Conservation (phyloP, 2,329 filamentous ascomycete genomes). For the Colletotrichum lindemuthianum region DNA sequence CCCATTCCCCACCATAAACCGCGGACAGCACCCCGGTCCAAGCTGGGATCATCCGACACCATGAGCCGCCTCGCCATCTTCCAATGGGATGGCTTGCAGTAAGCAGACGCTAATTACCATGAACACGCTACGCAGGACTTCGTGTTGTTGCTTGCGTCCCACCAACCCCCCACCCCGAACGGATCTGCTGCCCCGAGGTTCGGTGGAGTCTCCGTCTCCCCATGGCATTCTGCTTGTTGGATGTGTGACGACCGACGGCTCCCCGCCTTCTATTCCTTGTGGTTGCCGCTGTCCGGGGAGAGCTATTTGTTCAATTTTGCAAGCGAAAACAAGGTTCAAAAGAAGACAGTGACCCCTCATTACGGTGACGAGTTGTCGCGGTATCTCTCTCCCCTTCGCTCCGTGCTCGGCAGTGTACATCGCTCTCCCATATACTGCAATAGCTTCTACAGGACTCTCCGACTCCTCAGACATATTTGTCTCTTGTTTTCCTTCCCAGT, state of each 20-base stretch:
- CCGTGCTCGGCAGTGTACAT: neutral
- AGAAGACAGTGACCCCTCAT: conserved; percentile 11
- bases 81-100: conserved; percentile 26
- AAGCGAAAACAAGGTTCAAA: conserved; percentile 25
- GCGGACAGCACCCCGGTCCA: conserved; percentile 28
- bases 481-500: neutral
- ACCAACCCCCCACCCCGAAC: conserved; percentile 13
- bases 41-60: conserved; percentile 19
- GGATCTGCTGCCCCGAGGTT: conserved; percentile 18
- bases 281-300: neutral
- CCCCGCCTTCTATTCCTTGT: conserved; percentile 1
- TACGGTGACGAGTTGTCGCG: neutral
- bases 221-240: no score
- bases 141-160: no score
- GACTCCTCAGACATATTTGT: neutral
- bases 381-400: neutral
- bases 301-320: neutral
- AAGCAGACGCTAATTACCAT: conserved; percentile 15
- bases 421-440: neutral
- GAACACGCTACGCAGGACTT: neutral
- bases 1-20: conserved; percentile 7
- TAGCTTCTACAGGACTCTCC: neutral
- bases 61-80: conserved; percentile 17
- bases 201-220: conserved; percentile 2
- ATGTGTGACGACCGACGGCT: conserved; percentile 1